Evolutionary conservation across 805 yeast genomes (phyloP), one percentile per base, ranked within the genome.

Genomic region (Soucietia sequanensis): DNA sequence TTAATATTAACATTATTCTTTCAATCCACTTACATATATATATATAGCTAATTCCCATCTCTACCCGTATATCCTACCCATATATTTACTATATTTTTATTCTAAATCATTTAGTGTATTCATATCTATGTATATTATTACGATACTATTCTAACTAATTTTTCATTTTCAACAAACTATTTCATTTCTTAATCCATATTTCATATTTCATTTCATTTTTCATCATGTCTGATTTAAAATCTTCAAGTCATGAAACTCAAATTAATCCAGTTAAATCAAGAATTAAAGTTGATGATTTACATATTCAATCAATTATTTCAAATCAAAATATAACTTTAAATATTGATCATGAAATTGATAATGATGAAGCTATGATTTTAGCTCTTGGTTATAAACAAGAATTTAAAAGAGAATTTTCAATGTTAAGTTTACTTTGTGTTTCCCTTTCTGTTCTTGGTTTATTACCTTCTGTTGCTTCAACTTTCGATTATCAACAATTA

Each of bases 321-420:
- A 60, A 65, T 42, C 47, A 46, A 33, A 61, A 57, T 31, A 43
- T 66, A 26, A 60, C 65, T 12, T 60, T 68, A 30, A 64, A 63
- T 43, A 68, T 74, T 19, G 78, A 75, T 44, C 80, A 75, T 46
- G 69, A 50, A 13, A 58, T 74, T 6, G 71, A 62, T 41, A 28
- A 41, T 6, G 81, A 76, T 49, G 80, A 76, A 51, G 80, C 78
- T 23, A 57, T 70, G 48, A 74, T 76, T 29, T 52, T 75, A 47
- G 78, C 80, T 7, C 58, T 80, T 48, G 84, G 84, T 17, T 79
- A 78, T 54, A 76, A 76, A 52, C 82, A 75, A 43, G 87, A 81
- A 45, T 65, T 81, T 41, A 70, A 71, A 43, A 70, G 87, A 44
- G 76, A 70, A 39, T 81, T 80, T 48, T 65, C 75, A 11, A 57